Evolutionary conservation across 2,329 filamentous ascomycete species (phyloP), one percentile per base, ranked within the genome.

Genomic region (Ophiognomonia clavigignenti-juglandacearum): DNA sequence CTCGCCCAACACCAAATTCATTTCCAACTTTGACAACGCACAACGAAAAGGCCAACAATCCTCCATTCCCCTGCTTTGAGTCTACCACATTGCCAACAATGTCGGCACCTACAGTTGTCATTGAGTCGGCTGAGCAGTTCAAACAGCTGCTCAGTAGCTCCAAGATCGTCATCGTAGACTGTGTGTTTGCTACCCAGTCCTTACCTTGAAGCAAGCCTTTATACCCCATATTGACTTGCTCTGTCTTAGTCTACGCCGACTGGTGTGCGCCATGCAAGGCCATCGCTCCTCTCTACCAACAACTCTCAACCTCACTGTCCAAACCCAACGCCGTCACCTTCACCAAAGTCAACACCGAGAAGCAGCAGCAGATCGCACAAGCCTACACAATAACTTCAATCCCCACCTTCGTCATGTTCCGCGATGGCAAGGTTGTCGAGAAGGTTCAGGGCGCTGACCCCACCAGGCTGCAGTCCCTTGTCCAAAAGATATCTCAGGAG

Each of bases 361-460:
- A 76, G 42, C 86, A 93, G 63, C 74, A 81, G 59, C 82, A 88
- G 31, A 80, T 97, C 53, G 81, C 87, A 14, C 63, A 78, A 51
- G 80, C 82, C 56, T 93, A 95, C 69, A 73, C 74, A 54, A 75
- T 97, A 60, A 83, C 81, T 18, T 78, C 80, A 67, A 83, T 92
- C 62, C 93, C 93, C 8, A 95, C 91, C n/a, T 96, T 97, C 66
- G 78, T 97, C 61, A 77, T 96, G 59, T 95, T 88, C 72, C 85
- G 85, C 58, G 77, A 85, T 61, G 85, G 83, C 56, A 74, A 80
- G 53, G 71, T 82, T 47, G 76, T 81, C 39, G 78, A 85, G 43
- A 85, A 80, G 58, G 78, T 93, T 51, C 75, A 80, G 61, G 91
- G 90, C 37, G 87, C 87, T 40, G 81, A 96, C 63, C 77, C 80